Evolutionary conservation across 2,329 filamentous ascomycete genomes (phyloP).

Genomic region (Fusarium avenaceum): DNA sequence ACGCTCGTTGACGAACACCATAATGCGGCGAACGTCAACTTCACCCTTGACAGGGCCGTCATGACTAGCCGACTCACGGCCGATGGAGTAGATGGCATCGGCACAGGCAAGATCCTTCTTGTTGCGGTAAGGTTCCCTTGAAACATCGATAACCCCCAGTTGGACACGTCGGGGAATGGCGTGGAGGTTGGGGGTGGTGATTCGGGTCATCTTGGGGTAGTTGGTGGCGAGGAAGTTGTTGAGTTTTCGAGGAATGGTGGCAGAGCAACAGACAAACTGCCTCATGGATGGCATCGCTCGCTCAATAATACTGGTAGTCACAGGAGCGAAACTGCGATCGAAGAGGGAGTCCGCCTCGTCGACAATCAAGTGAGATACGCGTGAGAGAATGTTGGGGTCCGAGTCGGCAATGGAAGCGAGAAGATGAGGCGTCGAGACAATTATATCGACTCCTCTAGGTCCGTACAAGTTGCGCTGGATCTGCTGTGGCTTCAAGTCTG

Average conservation of each 20-base stretch:
- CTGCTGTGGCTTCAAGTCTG: conserved; percentile 79
- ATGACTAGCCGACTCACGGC: conserved; percentile 76
- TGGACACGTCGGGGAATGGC: conserved; percentile 95
- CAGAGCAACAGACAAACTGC: conserved; percentile 92
- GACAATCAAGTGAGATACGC: conserved; percentile 87
- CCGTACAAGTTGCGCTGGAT: conserved; percentile 90
- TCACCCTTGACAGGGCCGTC: conserved; percentile 68
- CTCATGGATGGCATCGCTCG: conserved; percentile 83
- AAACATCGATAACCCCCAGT: conserved; percentile 90
- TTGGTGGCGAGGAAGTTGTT: conserved; percentile 85
- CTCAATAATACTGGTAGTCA: conserved; percentile 86
- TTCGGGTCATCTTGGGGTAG: conserved; percentile 85
- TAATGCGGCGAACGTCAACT: conserved; percentile 82
- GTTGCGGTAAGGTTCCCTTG: conserved; percentile 91
- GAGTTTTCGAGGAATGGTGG: conserved; percentile 91
- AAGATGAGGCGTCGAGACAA: conserved; percentile 90
- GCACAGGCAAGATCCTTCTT: conserved; percentile 95
- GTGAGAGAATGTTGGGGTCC: conserved; percentile 92
- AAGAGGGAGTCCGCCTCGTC: conserved; percentile 98
- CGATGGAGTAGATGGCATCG: conserved; percentile 94
- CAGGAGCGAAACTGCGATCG: conserved; percentile 90
- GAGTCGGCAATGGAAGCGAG: conserved; percentile 88
- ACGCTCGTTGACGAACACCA: conserved; percentile 97
- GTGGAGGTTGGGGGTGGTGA: conserved; percentile 96
- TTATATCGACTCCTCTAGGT: conserved; percentile 83